Evolutionary conservation across 768 basidiomycete species (phyloP).

Genomic region (Omphalotus guepiniiformis): DNA sequence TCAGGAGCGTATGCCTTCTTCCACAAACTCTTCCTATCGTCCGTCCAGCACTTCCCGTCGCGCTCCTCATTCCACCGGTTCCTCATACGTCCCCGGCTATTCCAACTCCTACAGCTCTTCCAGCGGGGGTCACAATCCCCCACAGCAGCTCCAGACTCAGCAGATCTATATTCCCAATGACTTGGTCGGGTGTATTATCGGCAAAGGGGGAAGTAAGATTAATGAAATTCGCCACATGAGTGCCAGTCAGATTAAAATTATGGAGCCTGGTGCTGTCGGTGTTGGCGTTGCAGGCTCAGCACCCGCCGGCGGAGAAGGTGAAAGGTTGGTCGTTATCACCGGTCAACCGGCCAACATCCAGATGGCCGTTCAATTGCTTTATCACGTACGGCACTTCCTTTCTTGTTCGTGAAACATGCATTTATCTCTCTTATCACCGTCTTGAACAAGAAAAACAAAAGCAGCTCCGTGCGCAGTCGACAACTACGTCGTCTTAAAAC

Average conservation of each 20-base stretch:
- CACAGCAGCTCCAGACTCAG: slow-evolving; percentile 85
- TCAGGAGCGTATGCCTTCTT: slow-evolving; percentile 76
- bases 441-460: slow-evolving; percentile 90
- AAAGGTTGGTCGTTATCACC: slow-evolving; percentile 93
- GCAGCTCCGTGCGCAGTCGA: slow-evolving; percentile 52
- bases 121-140: slow-evolving; percentile 44
- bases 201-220: slow-evolving; percentile 97
- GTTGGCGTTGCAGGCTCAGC: slow-evolving; percentile 65
- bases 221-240: slow-evolving; percentile 97
- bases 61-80: slow-evolving; percentile 29
- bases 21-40: slow-evolving; percentile 61
- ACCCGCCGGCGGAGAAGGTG: slow-evolving; percentile 74
- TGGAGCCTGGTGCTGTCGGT: slow-evolving; percentile 88
- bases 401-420: slow-evolving; percentile 1
- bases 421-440: slow-evolving; percentile 42
- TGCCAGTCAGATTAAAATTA: slow-evolving; percentile 95
- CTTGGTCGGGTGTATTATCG: slow-evolving; percentile 95
- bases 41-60: slow-evolving; percentile 59
- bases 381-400: slow-evolving; percentile 54
- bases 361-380: slow-evolving; percentile 90
- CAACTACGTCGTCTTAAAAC: too few species aligned
- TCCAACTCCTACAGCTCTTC: slow-evolving; percentile 39
- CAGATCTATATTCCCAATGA: slow-evolving; percentile 99
- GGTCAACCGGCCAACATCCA: slow-evolving; percentile 95
- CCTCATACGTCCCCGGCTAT: slow-evolving; percentile 71